These are phyloP conservation scores for Chalciporus chontae DNA, from an alignment of 768 basidiomycete species.

Conservation along the genomic window DNA sequence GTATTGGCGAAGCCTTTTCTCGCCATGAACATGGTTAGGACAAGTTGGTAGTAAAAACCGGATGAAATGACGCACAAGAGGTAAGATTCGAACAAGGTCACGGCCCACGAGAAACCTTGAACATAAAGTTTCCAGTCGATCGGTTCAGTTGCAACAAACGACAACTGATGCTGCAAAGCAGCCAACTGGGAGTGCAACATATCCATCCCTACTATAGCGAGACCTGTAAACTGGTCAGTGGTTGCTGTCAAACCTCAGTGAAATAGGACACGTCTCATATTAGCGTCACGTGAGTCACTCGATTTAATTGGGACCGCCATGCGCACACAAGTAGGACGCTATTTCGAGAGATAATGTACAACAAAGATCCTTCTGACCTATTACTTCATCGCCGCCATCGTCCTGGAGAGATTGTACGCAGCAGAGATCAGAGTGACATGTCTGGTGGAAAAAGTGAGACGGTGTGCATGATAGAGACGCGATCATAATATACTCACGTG, in stretches of 20 bases:
- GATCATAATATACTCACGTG: slow-evolving; percentile 60
- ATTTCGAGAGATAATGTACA: not conserved
- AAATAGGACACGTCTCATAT: slow-evolving; percentile 9
- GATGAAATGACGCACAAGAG: slow-evolving; percentile 58
- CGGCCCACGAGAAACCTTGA: slow-evolving; percentile 71
- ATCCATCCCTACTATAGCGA: slow-evolving; percentile 48
- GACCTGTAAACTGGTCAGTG: not conserved
- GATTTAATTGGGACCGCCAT: no score
- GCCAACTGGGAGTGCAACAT: slow-evolving; percentile 55
- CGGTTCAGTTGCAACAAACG: slow-evolving; percentile 68
- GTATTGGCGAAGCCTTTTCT: slow-evolving; percentile 69
- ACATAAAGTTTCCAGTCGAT: slow-evolving; percentile 83
- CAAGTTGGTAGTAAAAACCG: not conserved
- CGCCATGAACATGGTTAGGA: not conserved
- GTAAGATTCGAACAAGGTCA: slow-evolving; percentile 84
- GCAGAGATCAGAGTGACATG: slow-evolving; percentile 85
- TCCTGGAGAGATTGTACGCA: slow-evolving; percentile 79
- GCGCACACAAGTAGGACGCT: not conserved
- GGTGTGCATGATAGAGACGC: not conserved
- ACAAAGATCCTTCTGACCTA: not conserved
- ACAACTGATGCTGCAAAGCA: slow-evolving; percentile 55
- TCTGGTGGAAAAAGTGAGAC: slow-evolving; percentile 32
- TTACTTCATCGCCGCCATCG: slow-evolving; percentile 28
- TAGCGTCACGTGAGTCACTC: slow-evolving; percentile 10
- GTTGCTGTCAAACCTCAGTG: not conserved